phyloP scores from a whole-genome alignment of 2,329 filamentous ascomycete genomes.

The Periconia macrospinosa region DNA sequence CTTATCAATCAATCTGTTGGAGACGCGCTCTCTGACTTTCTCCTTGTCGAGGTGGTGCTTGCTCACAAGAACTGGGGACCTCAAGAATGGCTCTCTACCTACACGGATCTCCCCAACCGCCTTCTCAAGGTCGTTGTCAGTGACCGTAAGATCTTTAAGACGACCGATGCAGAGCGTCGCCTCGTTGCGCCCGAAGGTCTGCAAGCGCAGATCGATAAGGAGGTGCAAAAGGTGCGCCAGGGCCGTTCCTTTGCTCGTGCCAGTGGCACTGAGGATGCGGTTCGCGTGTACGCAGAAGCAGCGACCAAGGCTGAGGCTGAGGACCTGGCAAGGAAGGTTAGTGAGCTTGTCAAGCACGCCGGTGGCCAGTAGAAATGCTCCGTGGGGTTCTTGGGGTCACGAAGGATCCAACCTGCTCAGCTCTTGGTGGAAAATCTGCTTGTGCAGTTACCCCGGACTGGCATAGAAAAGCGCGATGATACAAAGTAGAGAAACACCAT shows the following conservation, averaged over 20 bases:
- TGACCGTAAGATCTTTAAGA: conserved; percentile 86
- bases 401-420: too few relatives aligned
- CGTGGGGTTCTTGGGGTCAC: not conserved
- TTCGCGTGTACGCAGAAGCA: conserved; percentile 94
- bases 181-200: conserved; percentile 77
- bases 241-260: conserved; percentile 90
- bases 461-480: too few relatives aligned
- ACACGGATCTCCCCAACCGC: conserved; percentile 90
- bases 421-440: too few relatives aligned
- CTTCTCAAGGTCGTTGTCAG: conserved; percentile 90
- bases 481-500: too few relatives aligned
- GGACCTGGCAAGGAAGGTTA: conserved; percentile 83
- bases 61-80: conserved; percentile 92
- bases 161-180: conserved; percentile 88
- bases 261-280: conserved; percentile 93
- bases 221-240: conserved; percentile 87
- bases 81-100: conserved; percentile 89
- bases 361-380: conserved; percentile 17
- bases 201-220: conserved; percentile 82
- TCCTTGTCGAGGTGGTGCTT: conserved; percentile 93
- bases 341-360: conserved; percentile 65
- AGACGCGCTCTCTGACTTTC: conserved; percentile 92
- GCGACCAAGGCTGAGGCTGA: conserved; percentile 87
- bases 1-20: conserved; percentile 98
- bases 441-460: too few relatives aligned